Conservation (phyloP, 2,329 filamentous ascomycete genomes). For the Orbilia blumenaviensis region DNA sequence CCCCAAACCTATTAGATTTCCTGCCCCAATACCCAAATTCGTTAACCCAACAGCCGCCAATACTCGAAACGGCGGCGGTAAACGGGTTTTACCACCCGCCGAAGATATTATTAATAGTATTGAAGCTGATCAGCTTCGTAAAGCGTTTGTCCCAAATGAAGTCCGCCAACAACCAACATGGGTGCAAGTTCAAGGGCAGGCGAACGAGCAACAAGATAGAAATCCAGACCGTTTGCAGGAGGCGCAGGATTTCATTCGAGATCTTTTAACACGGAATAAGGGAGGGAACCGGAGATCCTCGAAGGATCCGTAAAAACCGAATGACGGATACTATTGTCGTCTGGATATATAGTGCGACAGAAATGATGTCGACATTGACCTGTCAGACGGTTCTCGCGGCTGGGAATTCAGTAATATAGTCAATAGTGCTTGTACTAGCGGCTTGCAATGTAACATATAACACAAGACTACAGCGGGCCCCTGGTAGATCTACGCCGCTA, state of each 20-base stretch:
- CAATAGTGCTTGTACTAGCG: no score
- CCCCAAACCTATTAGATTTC: neutral
- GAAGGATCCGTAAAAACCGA: neutral
- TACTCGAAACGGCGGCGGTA: neutral
- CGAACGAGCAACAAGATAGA: no score
- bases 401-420: no score
- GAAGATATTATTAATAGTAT: neutral
- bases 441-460: no score
- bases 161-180: neutral
- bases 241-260: neutral
- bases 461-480: no score
- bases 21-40: neutral
- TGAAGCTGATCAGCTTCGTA: neutral
- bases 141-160: neutral
- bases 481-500: no score
- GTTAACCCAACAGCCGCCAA: neutral
- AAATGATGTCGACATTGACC: no score
- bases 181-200: neutral
- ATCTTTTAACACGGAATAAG: neutral
- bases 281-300: neutral
- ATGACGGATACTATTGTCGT: no score
- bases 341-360: no score
- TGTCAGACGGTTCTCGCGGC: no score
- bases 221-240: neutral
- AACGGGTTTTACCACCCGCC: slow-evolving; percentile 12